phyloP scores from a whole-genome alignment of 768 basidiomycete species.

The Tephrocybe sp. region DNA sequence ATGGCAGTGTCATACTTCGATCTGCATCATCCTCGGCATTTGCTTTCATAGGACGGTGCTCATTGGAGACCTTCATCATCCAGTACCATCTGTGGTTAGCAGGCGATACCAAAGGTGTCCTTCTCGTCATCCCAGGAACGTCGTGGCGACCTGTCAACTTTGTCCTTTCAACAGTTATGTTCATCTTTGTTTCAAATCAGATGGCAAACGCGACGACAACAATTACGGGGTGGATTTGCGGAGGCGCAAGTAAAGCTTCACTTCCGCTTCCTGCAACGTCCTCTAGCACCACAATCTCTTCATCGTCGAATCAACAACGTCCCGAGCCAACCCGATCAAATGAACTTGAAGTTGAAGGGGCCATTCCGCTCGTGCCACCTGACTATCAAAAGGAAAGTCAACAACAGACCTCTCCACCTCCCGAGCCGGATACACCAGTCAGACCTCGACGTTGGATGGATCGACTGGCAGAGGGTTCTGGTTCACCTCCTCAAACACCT shows the following conservation, averaged over 20 bases:
- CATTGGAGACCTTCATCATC: constrained; percentile 88
- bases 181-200: constrained; percentile 76
- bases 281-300: constrained; percentile 1
- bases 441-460: constrained; percentile 50
- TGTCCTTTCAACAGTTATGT: constrained; percentile 69
- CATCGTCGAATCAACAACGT: constrained; percentile 11
- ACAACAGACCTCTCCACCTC: constrained; percentile 22
- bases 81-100: constrained; percentile 90
- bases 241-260: constrained; percentile 21
- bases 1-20: constrained; percentile 68
- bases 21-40: constrained; percentile 68
- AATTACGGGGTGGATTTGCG: constrained; percentile 60
- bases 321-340: constrained; percentile 11
- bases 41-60: constrained; percentile 82
- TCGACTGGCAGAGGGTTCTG: constrained; percentile 38
- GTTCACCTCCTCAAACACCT: constrained; percentile 22
- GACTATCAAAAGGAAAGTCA: constrained; percentile 15
- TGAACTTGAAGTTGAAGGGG: too few relatives aligned
- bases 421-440: constrained; percentile 37
- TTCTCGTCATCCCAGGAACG: constrained; percentile 75
- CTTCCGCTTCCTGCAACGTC: constrained; percentile 14
- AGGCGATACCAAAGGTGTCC: constrained; percentile 77
- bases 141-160: constrained; percentile 77
- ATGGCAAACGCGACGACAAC: constrained; percentile 74
- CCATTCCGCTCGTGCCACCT: constrained; percentile 20